Base-by-base conservation (phyloP, 441 rosid species). In the Dalechampia spathulata region DNA sequence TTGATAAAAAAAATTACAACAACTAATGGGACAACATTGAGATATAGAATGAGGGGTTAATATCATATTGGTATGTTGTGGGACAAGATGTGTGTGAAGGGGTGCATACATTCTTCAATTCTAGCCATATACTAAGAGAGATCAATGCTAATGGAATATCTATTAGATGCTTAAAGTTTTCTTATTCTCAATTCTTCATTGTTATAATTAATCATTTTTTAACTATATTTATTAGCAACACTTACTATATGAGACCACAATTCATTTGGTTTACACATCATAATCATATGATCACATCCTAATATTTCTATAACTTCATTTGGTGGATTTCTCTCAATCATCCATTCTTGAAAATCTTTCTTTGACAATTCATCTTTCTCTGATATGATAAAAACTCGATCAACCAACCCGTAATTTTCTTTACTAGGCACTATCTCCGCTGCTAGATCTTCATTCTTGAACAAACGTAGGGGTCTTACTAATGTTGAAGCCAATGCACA, bases 271-370 rank as follows among this genome's bases (percentile, higher is more conserved):
- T 26, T 61, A n/a, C 72, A 81, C 66, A 71, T 72, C 72, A 70
- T 81, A 20, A 69, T 73, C 86, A 80, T 76, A 16, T 78, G 88
- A 63, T 80, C 86, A 15, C 81, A 78, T 23, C 75, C 72, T 11
- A 58, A n/a, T 16, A 76, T 61, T 61, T 56, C 53, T 10, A 60
- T 48, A 39, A 80, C 73, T 52, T 76, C 72, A 49, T 68, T 34
- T n/a, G 84, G 83, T 45, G 77, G 88, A 26, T 76, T 82, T 20
- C 46, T 64, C 57, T 66, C 19, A 52, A 82, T 71, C 78, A 84
- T 68, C 81, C 80, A 76, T 12, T 16, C 48, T 28, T 60, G 70
- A 25, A 70, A 63, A 36, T 66, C 78, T 45, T 38, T 77, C 16
- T 61, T n/a, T n/a, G 21, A 1, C 6, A 72, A 45, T 36, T 52